These are phyloP conservation scores for Nicotiana noctiflora DNA, from an alignment of 257 asterid species.

Conservation along the genomic window DNA sequence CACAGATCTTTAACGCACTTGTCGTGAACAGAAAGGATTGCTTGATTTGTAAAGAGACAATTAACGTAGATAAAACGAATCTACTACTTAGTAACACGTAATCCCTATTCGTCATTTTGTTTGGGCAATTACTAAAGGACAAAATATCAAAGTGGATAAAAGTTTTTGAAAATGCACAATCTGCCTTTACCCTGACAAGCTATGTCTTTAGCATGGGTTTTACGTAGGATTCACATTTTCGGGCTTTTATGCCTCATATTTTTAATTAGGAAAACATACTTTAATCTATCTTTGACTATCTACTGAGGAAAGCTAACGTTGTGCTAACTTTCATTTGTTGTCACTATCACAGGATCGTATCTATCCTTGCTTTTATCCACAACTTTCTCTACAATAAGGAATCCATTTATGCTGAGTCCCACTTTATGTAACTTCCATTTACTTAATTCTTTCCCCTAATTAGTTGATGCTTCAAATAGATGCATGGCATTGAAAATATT, in stretches of 20 bases:
- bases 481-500: too few species aligned
- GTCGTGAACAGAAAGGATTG: too few species aligned
- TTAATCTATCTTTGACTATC: slow-evolving; percentile 5
- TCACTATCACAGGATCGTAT: not conserved
- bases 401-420: not conserved
- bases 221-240: not conserved
- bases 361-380: not conserved
- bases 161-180: not conserved
- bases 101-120: not conserved
- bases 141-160: not conserved
- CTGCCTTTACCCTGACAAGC: not conserved
- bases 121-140: not conserved
- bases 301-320: not conserved
- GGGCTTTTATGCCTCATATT: not conserved
- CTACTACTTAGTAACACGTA: not conserved
- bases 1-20: too few species aligned
- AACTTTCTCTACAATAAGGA: not conserved
- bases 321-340: not conserved
- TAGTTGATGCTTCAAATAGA: too few species aligned
- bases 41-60: too few species aligned
- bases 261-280: not conserved
- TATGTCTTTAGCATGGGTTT: not conserved
- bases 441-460: not conserved
- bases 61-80: not conserved
- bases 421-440: not conserved